A percentile compares a stretch with the other conserved stretches of the same genome.
These are phyloP conservation scores for Ananas comosus DNA, from an alignment of 176 grass and related monocot species.

Conservation along the genomic window DNA sequence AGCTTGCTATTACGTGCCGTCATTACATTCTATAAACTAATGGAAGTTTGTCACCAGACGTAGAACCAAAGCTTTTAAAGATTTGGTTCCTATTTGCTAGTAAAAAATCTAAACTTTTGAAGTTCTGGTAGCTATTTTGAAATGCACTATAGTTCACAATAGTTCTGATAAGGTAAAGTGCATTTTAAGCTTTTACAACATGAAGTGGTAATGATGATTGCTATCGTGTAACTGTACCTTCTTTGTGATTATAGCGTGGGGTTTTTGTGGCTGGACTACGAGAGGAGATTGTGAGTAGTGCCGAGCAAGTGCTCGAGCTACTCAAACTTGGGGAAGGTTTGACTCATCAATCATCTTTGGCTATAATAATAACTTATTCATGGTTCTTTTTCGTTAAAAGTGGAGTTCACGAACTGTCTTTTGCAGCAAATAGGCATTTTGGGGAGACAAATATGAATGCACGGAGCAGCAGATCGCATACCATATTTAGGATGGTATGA, in stretches of 20 bases:
- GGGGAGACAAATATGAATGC: constrained; percentile 93
- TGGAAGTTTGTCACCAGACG: too few relatives aligned
- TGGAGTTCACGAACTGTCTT: background rate
- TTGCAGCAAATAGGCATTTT: constrained; percentile 85
- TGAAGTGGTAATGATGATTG: background rate
- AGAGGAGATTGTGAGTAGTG: constrained; percentile 77
- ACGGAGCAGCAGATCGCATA: constrained; percentile 78
- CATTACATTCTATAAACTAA: too few relatives aligned
- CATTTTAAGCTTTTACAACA: too few relatives aligned
- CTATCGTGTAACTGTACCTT: background rate
- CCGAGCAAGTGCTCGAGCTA: constrained; percentile 77
- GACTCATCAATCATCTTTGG: background rate
- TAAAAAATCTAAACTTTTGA: too few relatives aligned
- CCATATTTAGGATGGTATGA: constrained; percentile 94
- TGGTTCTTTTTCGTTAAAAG: constrained; percentile 1
- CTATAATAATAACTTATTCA: background rate
- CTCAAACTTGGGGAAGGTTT: constrained; percentile 73
- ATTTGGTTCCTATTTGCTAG: too few relatives aligned
- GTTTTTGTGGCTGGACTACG: constrained; percentile 67
- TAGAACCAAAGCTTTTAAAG: too few relatives aligned
- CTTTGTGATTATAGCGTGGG: constrained; percentile 43
- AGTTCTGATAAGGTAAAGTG: too few relatives aligned
- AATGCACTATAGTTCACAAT: too few relatives aligned
- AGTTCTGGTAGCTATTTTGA: too few relatives aligned
- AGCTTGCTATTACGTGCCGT: too few relatives aligned